phyloP scores from a whole-genome alignment of 768 basidiomycete genomes.

The Pholiota conissans region DNA sequence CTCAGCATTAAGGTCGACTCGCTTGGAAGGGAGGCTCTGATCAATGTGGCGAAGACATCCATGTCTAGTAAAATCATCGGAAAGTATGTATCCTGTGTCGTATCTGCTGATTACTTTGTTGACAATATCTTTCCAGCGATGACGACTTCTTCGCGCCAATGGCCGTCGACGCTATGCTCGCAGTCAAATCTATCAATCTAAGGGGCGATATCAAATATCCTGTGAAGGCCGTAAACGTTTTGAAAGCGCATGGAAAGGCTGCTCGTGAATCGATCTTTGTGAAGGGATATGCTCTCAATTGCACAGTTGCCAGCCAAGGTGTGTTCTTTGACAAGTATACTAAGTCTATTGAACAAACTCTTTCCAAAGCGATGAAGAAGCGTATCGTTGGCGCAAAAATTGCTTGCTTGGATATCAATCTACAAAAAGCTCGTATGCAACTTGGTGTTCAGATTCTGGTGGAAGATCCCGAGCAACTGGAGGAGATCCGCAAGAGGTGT shows the following conservation, averaged over 20 bases:
- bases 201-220: constrained; percentile 98
- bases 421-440: constrained; percentile 96
- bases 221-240: constrained; percentile 97
- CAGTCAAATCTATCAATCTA: constrained; percentile 91
- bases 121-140: constrained; percentile 55
- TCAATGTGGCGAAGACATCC: constrained; percentile 97
- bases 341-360: constrained; percentile 1
- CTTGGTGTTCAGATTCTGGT: constrained; percentile 96
- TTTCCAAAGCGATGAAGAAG: constrained; percentile 88
- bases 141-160: constrained; percentile 98
- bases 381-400: constrained; percentile 93
- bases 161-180: constrained; percentile 98
- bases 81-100: constrained; percentile 59
- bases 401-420: constrained; percentile 97
- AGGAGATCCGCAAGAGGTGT: constrained; percentile 92
- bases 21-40: constrained; percentile 87
- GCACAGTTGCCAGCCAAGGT: constrained; percentile 99
- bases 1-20: constrained; percentile 91
- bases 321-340: constrained; percentile 17
- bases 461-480: constrained; percentile 93
- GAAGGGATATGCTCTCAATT: constrained; percentile 96
- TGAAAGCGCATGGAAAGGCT: constrained; percentile 97
- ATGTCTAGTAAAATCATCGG: constrained; percentile 99
- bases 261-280: constrained; percentile 94
- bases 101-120: not conserved